Evolutionary conservation across 805 yeast genomes (phyloP), one percentile per base, ranked within the genome.

Genomic region (Ogataea trehalophila): DNA sequence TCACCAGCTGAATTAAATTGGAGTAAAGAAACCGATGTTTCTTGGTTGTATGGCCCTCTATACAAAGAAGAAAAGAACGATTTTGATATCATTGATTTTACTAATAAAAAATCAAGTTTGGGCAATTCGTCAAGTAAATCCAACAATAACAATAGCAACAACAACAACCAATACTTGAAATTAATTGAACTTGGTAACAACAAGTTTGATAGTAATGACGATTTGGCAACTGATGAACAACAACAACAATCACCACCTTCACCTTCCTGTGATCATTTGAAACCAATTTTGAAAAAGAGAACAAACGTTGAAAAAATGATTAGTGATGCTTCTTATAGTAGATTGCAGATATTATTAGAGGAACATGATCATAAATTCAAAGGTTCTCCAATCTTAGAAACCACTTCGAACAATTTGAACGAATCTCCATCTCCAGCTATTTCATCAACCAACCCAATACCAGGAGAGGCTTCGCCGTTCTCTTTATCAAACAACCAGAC

Each of bases 21-120:
- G 99, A 81, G 89, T 39, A 94, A 95, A 68, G 99, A 94, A 59
- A 84, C 85, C 49, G 99, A 94, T 65, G 97, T 94, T 11, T 90
- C 97, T 1, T 94, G 99, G 99, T 76, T 94, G 14, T 94, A 92
- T 68, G 99, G 99, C 1, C 99, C 99, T 5, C 58, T 65, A 8
- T 63, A 61, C 31, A 59, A 58, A 41, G 61, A 54, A 7, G 59
- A 58, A 16, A 50, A 48, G 33, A 45, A 49, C 31, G 60, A 53
- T 18, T 49, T 52, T 20, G 56, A 55, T 36, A 52, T 52, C 34
- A 47, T 52, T 42, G 57, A 55, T 37, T 53, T 51, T 42, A 46
- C 50, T 39, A 47, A 54, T 18, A 44, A 47, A 20, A 47, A 51
- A 41, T 39, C 15, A 42, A 6, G 11, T 16, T 34, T 8, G 3